Evolutionary conservation across 2,329 filamentous ascomycete genomes (phyloP), one percentile per base, ranked within the genome.

Genomic region (Zopfia rhizophila): DNA sequence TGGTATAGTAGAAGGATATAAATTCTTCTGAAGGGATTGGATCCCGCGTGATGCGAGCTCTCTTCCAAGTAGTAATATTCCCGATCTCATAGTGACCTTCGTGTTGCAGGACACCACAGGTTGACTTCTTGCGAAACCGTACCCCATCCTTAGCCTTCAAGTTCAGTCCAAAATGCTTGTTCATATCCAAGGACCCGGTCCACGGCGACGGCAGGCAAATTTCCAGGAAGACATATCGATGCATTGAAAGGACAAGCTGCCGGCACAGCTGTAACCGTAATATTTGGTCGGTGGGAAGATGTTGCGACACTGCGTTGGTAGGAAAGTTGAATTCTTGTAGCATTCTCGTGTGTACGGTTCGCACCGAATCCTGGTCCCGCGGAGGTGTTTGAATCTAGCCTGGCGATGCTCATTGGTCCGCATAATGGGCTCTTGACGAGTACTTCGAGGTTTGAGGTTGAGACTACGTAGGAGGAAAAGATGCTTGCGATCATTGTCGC

Each of bases 401-500:
- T n/a, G 24, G 24, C 8, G 8, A 27, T n/a, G 8, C 24, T 8
- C 8, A 8, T 8, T 27, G 8, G 35, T 25, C 18, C 35, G n/a
- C 35, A 38, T 23, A 19, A 21, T 7, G 35, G 35, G 19, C 35
- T 38, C 4, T 27, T 11, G 7, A 45, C 41, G 7, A 45, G 21
- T 11, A 45, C 33, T 17, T 45, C 23, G 23, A 45, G 38, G 23
- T 38, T 39, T 11, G 32, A 29, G 27, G 23, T 31, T 7, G 10
- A 7, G 2, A 53, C 29, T 2, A 53, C 16, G 11, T 28, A 41
- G 7, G 49, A 48, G 8, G 49, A 48, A 24, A 48, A 45, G 12
- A 49, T 36, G 2, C 39, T 32, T 17, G 27, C 32, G 3, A 31
- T 31, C 2, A 49, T 16, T 2, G 37, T 22, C 3, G 18, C 40